Evolutionary conservation across 208 protist genomes (phyloP), one percentile per base, ranked within the genome.

Genomic region (Acanthamoeba healyi): DNA sequence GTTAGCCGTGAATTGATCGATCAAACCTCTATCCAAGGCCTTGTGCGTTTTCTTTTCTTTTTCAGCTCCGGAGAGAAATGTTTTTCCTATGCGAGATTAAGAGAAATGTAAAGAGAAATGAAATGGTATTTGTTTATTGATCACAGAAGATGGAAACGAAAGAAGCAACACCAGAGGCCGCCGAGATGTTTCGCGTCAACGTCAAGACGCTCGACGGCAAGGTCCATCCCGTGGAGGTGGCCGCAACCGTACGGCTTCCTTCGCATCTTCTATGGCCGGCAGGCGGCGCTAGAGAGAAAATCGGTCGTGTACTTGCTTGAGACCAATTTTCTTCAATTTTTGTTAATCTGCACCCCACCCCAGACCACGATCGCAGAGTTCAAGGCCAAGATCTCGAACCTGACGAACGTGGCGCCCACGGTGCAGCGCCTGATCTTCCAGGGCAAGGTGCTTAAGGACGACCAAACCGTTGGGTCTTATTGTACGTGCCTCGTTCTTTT

Each of bases 391-490:
- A 91, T 91, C 56, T 22, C 17, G 17, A 49, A 6, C 84, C 0
- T 32, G 5, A 91, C 84, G 24, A 91, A 91, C 24, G 84, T 91
- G 29, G 38, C 84, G 2, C 84, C 84, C 40, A 34, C 32, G 0
- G 56, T 34, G 2, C 84, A 91, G 54, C 49, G 84, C 36, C 58
- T 91, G n/a, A 91, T 91, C 17, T 91, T 91, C 84, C 84, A 91
- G 49, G 84, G 84, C 84, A 91, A 91, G n/a, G 84, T 91, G 6
- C 84, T 91, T 22, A 91, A 91, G 40, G 84, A 91, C 34, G 84
- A 91, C 34, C 49, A 91, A 46, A 91, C 84, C 24, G 58, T 91
- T 49, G 56, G 58, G 19, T 63, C 49, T 1, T 91, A 91, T 36
- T 91, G 84, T 91, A 91, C 49, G 9, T 61, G 12, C 26, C 77